phyloP scores from a whole-genome alignment of 257 asterid species.

The Knoxia roxburghii region DNA sequence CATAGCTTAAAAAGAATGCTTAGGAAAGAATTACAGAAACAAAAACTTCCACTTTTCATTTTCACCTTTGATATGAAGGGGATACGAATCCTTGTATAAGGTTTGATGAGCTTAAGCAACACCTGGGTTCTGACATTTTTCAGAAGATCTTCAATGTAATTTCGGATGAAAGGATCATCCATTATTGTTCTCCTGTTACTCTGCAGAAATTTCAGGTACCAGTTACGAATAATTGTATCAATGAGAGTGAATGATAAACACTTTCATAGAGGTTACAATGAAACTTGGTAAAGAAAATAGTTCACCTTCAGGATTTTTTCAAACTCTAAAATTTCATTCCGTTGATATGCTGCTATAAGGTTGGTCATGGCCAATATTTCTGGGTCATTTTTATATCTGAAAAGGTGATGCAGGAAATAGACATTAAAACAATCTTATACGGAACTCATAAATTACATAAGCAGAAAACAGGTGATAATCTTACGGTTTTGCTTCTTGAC shows the following conservation, averaged over 20 bases:
- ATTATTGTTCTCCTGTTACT: conserved; percentile 95
- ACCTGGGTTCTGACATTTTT: conserved; percentile 97
- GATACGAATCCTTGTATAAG: conserved; percentile 89
- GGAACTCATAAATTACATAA: neutral
- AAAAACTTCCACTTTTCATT: neutral
- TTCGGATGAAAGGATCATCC: conserved; percentile 96
- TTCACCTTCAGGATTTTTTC: conserved; percentile 91
- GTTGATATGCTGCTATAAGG: conserved; percentile 91
- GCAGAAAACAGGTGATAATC: conserved; percentile 19
- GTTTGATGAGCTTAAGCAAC: conserved; percentile 93
- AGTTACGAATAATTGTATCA: neutral
- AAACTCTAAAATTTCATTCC: conserved; percentile 93
- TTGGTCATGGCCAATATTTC: conserved; percentile 98
- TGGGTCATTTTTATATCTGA: conserved; percentile 89
- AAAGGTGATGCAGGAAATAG: conserved; percentile 7
- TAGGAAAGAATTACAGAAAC: neutral
- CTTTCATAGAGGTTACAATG: conserved; percentile 16
- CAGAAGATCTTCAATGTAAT: conserved; percentile 95
- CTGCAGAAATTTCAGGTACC: conserved; percentile 35
- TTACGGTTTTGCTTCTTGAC: conserved; percentile 99
- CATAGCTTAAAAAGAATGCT: neutral
- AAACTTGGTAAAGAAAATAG: neutral
- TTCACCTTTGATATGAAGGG: conserved; percentile 93
- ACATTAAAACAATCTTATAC: neutral
- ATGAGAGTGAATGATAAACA: conserved; percentile 7